Evolutionary conservation across 2,329 filamentous ascomycete species (phyloP).

Genomic region (Nemania serpens): DNA sequence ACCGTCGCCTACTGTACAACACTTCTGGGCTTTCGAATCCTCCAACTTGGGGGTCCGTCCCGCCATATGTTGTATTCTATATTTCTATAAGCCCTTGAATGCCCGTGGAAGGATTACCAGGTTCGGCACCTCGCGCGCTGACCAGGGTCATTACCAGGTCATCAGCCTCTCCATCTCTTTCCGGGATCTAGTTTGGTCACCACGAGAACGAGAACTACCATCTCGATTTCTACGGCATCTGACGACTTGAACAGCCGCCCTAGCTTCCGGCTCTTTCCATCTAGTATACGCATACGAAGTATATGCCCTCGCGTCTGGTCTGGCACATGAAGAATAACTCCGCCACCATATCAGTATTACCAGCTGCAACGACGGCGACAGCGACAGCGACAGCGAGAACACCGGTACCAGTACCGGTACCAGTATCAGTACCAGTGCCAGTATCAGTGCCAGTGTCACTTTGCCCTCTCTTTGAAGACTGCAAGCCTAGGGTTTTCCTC

Average conservation of each 20-base stretch:
- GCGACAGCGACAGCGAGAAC: not conserved
- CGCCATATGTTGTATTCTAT: not conserved
- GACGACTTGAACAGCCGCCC: slow-evolving; percentile 9
- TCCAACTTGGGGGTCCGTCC: not conserved
- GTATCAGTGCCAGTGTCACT: not conserved
- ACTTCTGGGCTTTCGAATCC: not conserved
- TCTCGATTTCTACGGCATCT: not conserved
- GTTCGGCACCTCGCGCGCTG: slow-evolving; percentile 15
- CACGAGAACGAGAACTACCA: not conserved
- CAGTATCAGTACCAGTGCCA: not conserved
- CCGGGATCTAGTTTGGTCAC: slow-evolving; percentile 10
- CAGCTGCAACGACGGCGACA: not conserved
- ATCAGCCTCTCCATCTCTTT: slow-evolving; percentile 21
- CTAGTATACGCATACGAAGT: too few species aligned
- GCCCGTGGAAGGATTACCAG: not conserved
- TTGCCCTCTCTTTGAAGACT: too few species aligned
- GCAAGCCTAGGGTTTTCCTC: not conserved
- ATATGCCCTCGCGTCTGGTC: too few species aligned
- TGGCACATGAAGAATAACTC: not conserved
- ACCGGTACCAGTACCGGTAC: not conserved
- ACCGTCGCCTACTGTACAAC: not conserved
- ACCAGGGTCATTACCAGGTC: slow-evolving; percentile 9
- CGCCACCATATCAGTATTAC: not conserved
- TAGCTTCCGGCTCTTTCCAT: not conserved
- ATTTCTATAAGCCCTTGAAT: not conserved